Evolutionary conservation across 179 eudicot genomes (phyloP), one percentile per base, ranked within the genome.

Genomic region (Silene coronaria): DNA sequence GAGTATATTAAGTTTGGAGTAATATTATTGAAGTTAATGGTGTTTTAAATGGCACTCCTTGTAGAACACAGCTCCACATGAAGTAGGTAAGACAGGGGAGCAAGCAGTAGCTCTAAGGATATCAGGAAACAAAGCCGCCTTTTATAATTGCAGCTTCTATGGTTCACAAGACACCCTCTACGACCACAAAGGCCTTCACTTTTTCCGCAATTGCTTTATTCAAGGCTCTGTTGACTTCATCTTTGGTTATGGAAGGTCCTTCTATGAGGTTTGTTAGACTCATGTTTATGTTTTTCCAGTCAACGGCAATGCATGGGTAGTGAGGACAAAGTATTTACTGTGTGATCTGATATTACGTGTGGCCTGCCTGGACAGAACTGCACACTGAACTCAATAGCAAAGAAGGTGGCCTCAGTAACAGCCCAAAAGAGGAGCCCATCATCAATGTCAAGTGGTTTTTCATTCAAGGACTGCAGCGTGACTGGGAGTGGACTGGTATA

Each of bases 181-280:
- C 69, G 92, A 88, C 75, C 92, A 88, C 84, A 87, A 80, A 72
- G 92, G 92, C 42, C 85, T 85, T 72, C 95, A 90, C 64, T 90
- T 82, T 63, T 88, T 83, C 79, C 75, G 58, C 6, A 76, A 82
- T 26, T 89, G 92, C 83, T 86, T 87, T 81, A 85, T 90, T 67
- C 88, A 87, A 78, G 96, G 96, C 70, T 84, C 91, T 0, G 89
- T 89, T 27, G 91, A 90, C 62, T 90, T 90, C 81, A 88, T 90
- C 78, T 90, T 88, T 72, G 95, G 95, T 63, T 83, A 84, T 59
- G 95, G 84, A 7, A 81, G 84, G 30, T 89, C 92, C 30, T 78
- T 90, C 26, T 90, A 89, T n/a, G 82, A 89, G 89, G 92, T 88
- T 62, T 24, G 74, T 69, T 69, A 42, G 12, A 21, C 58, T 12